Base-by-base conservation (phyloP, 495 filamentous ascomycete genomes). In the Entonaema liquescens region DNA sequence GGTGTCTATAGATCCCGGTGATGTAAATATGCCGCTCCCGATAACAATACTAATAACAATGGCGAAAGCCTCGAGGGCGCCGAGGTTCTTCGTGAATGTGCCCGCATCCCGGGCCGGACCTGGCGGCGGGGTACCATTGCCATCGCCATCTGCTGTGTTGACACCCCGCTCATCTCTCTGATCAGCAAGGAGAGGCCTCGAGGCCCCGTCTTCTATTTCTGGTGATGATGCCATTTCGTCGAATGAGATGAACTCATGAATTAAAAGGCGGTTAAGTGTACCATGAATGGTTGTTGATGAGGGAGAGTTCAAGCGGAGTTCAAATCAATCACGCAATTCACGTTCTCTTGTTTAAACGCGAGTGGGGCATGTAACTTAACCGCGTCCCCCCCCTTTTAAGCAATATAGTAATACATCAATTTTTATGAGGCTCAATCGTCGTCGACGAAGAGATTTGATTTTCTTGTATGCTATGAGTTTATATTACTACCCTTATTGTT, bases 21-120 rank as follows among this genome's bases (percentile, higher is more conserved):
- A 88, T 0, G 86, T 85, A 66, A 88, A 87, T 21, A 88, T 79
- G 40, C 86, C 85, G 23, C 81, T 83, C 5, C 86, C 86, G 58
- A 88, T 86, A 40, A 85, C 82, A 60, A 88, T 85, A 68, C 83
- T 84, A 63, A 88, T 82, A 38, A 87, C 77, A 35, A 88, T 82
- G 13, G 81, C 85, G 66, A 86, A 87, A 33, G 83, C 85, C 54
- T 87, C 85, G 21, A 83, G 59, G 6, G 85, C 76, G 29, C 82
- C 81, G 13, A 87, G 80, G 42, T 78, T 83, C 36, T 78, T 81
- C n/a, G 74, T 77, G 63, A 87, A 86, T 0, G 81, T 81, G 68
- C 74, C 77, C 3, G 40, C 62, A 38, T 65, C 62, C 56, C 31
- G 54, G 8, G 65, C 38, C 42, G 58, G 29, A 23, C 59, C 38